Evolutionary conservation across 352 stramenopile genomes (phyloP).

Genomic region (Phytophthora citricola): DNA sequence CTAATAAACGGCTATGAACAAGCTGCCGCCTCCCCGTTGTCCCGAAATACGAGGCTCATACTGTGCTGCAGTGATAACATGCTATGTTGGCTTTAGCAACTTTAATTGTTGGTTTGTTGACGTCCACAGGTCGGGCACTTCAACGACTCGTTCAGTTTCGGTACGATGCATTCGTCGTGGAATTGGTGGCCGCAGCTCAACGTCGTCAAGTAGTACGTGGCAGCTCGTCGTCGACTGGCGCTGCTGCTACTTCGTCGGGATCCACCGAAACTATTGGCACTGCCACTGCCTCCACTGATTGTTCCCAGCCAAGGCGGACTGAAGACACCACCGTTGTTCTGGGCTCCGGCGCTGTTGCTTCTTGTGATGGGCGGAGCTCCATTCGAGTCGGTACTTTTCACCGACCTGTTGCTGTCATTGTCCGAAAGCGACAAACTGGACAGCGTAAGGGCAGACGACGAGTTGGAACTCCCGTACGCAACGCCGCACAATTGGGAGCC

Average conservation of each 20-base stretch:
- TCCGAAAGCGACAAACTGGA: constrained; percentile 36
- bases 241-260: constrained; percentile 18
- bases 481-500: constrained; percentile 53
- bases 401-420: constrained; percentile 33
- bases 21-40: constrained; percentile 24
- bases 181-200: constrained; percentile 81
- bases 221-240: constrained; percentile 32
- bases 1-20: constrained; percentile 43
- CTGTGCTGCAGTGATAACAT: constrained; percentile 18
- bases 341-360: constrained; percentile 17
- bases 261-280: constrained; percentile 19
- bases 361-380: constrained; percentile 4
- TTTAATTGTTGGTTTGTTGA: constrained; percentile 33
- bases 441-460: constrained; percentile 14
- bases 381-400: constrained; percentile 1
- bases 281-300: constrained; percentile 21
- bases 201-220: constrained; percentile 72
- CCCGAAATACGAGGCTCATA: constrained; percentile 30
- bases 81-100: constrained; percentile 7
- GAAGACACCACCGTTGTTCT: constrained; percentile 21
- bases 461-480: constrained; percentile 42
- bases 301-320: constrained; percentile 27
- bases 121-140: constrained; percentile 69
- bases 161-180: constrained; percentile 87
- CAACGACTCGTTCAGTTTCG: constrained; percentile 75